Evolutionary conservation across 129 eudicot species (phyloP).

Genomic region (Silybum marianum): DNA sequence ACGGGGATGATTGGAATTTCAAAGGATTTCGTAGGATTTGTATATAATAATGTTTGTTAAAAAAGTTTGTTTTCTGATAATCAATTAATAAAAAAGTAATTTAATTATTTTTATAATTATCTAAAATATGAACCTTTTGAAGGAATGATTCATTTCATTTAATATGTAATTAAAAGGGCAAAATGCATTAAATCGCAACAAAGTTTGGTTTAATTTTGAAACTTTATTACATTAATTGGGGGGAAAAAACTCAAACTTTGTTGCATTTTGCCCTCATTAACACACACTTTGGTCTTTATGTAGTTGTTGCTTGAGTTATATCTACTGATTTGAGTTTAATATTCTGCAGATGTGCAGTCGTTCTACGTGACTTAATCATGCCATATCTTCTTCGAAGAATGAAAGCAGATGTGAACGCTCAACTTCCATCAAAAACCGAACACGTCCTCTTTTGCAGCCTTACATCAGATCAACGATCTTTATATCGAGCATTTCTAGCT

Average conservation of each 20-base stretch:
- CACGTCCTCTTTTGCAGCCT: conserved; percentile 97
- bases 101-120: too few relatives aligned
- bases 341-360: conserved; percentile 86
- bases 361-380: conserved; percentile 90
- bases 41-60: too few relatives aligned
- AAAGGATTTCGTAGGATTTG: too few relatives aligned
- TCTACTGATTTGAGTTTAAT: background rate
- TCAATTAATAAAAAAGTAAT: too few relatives aligned
- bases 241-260: too few relatives aligned
- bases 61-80: too few relatives aligned
- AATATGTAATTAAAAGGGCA: background rate
- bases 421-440: conserved; percentile 85
- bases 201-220: background rate
- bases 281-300: background rate
- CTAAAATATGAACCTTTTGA: background rate
- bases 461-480: conserved; percentile 70
- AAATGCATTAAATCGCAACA: background rate
- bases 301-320: background rate
- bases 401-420: conserved; percentile 94
- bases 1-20: too few relatives aligned
- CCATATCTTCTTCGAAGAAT: conserved; percentile 95
- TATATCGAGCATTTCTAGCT: conserved; percentile 89
- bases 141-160: background rate
- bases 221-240: too few relatives aligned
- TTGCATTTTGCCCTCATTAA: background rate